Conservation (phyloP, 2,329 filamentous ascomycete species). For the Ascochyta rabiei region DNA sequence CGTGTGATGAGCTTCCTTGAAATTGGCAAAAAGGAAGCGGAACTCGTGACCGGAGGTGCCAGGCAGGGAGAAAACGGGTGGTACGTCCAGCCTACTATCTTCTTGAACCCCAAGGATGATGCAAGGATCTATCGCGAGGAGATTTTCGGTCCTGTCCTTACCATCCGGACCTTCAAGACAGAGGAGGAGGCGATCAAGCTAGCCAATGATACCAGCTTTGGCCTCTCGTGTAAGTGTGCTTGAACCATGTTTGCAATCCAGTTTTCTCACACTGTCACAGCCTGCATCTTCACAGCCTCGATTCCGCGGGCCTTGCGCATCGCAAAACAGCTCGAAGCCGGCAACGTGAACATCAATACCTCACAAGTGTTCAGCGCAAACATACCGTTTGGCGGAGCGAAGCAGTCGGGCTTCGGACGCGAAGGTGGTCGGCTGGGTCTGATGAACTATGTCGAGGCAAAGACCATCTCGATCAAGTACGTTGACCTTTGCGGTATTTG, state of each 20-base stretch:
- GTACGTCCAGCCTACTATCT: constrained; percentile 46
- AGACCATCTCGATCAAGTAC: constrained; percentile 42
- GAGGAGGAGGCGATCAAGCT: constrained; percentile 16
- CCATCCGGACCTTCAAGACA: constrained; percentile 12
- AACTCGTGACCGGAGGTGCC: constrained; percentile 37
- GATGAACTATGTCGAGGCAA: constrained; percentile 42
- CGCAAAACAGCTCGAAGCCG: constrained; percentile 38
- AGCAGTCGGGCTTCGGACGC: constrained; percentile 42
- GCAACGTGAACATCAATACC: constrained; percentile 42
- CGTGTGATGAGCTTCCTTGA: constrained; percentile 40
- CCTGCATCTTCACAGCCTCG: constrained; percentile 35
- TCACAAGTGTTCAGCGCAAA: constrained; percentile 22
- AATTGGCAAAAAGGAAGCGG: constrained; percentile 32
- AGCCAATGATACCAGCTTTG: constrained; percentile 15
- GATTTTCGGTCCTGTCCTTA: constrained; percentile 14
- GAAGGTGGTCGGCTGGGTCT: constrained; percentile 39
- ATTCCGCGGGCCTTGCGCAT: constrained; percentile 37
- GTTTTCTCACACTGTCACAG: neutral
- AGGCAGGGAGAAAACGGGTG: constrained; percentile 37
- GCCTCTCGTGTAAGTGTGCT: constrained; percentile 23
- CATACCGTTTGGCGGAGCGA: constrained; percentile 43
- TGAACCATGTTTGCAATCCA: too few species aligned
- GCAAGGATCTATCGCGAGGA: constrained; percentile 16
- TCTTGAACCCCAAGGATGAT: constrained; percentile 30
- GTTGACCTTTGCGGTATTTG: constrained; percentile 1